phyloP scores from a whole-genome alignment of 2,329 filamentous ascomycete species.

The Coniochaeta sp. region DNA sequence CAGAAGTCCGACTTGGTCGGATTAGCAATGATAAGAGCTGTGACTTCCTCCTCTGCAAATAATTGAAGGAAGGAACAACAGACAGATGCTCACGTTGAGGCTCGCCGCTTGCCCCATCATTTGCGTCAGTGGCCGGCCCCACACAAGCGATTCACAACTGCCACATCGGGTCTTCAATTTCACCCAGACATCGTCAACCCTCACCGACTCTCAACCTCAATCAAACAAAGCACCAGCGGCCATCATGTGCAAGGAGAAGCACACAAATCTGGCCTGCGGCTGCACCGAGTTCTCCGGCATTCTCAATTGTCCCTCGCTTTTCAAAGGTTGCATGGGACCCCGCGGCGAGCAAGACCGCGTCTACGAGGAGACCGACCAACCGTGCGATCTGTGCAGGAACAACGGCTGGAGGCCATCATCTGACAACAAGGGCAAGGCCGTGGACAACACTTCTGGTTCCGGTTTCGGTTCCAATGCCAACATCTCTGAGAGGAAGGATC shows the following conservation, averaged over 20 bases:
- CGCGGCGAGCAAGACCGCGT: background rate
- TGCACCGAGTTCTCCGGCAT: background rate
- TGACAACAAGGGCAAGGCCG: background rate
- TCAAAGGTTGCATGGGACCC: background rate
- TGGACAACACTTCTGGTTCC: too few species aligned
- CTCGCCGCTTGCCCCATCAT: background rate
- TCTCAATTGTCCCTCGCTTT: background rate
- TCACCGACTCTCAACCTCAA: background rate
- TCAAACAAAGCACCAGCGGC: background rate
- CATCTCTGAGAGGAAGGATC: background rate
- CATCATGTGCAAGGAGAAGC: conserved; percentile 2
- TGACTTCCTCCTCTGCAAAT: too few species aligned
- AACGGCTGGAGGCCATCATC: background rate
- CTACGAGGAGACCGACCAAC: background rate
- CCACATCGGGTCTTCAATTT: too few species aligned
- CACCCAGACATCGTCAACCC: too few species aligned
- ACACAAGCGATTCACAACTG: too few species aligned
- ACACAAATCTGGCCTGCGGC: background rate
- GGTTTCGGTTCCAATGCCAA: background rate
- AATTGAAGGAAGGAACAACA: background rate
- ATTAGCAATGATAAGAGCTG: too few species aligned
- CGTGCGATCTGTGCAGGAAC: background rate
- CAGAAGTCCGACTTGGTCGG: too few species aligned
- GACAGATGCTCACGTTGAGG: background rate
- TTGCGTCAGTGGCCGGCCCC: background rate